A percentile compares a stretch with the other conserved stretches of the same genome.
Conservation (phyloP, 2,329 filamentous ascomycete genomes). For the Fusarium subtropicale region DNA sequence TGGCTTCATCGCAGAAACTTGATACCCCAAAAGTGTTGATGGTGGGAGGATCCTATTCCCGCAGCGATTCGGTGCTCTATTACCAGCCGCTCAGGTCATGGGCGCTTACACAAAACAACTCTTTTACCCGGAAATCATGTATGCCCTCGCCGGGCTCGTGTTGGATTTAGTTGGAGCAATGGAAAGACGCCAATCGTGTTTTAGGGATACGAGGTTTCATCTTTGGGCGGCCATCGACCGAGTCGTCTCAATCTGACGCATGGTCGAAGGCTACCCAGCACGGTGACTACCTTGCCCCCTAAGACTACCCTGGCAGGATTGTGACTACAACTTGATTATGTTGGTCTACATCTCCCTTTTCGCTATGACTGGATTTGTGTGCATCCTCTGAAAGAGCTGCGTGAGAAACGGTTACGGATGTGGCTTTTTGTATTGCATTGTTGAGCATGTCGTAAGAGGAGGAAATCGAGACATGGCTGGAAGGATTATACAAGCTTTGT, state of each 20-base stretch:
- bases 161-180: conserved; percentile 38
- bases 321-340: conserved; percentile 15
- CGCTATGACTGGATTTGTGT: conserved; percentile 29
- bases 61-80: conserved; percentile 23
- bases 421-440: conserved; percentile 40
- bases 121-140: conserved; percentile 38
- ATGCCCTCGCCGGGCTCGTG: conserved; percentile 22
- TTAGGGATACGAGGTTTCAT: conserved; percentile 25
- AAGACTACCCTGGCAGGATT: conserved; percentile 25
- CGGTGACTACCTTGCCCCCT: conserved; percentile 21
- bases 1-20: conserved; percentile 50
- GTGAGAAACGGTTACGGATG: conserved; percentile 28
- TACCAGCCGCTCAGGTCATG: conserved; percentile 33
- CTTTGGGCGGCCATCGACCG: conserved; percentile 29
- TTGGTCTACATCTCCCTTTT: conserved; percentile 22
- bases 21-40: conserved; percentile 53
- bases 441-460: conserved; percentile 46
- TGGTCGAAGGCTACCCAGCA: conserved; percentile 27
- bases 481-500: conserved; percentile 40
- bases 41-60: conserved; percentile 40
- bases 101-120: conserved; percentile 35
- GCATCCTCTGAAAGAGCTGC: conserved; percentile 46
- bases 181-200: conserved; percentile 24
- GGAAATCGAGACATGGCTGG: conserved; percentile 37
- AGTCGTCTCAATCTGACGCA: conserved; percentile 19